Percentiles rank a stretch among this genome's conserved stretches.
These are phyloP conservation scores for Epichloe amarillans DNA, from an alignment of 2,329 filamentous ascomycete species.

Conservation along the genomic window DNA sequence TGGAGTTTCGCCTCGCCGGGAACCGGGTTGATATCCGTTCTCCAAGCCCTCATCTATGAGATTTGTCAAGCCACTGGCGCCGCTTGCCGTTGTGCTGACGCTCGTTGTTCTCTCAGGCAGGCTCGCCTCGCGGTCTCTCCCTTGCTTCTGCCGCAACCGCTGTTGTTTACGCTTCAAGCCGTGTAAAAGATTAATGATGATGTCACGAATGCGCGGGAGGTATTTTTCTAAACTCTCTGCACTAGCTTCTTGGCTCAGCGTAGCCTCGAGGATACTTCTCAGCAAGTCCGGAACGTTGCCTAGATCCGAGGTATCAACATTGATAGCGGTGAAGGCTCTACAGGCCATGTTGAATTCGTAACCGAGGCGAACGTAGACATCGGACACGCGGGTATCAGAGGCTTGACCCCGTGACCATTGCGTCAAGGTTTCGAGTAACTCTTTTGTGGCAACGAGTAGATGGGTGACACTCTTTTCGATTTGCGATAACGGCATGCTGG, in stretches of 20 bases:
- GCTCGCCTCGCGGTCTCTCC: slow-evolving; percentile 38
- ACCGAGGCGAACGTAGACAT: slow-evolving; percentile 91
- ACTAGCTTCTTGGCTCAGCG: slow-evolving; percentile 90
- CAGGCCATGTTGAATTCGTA: slow-evolving; percentile 99
- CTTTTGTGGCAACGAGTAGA: slow-evolving; percentile 92
- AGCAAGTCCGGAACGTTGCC: slow-evolving; percentile 90
- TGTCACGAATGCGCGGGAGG: slow-evolving; percentile 86
- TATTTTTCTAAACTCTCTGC: slow-evolving; percentile 89
- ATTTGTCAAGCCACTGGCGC: slow-evolving; percentile 39
- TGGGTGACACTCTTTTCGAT: slow-evolving; percentile 99
- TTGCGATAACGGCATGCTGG: slow-evolving; percentile 70
- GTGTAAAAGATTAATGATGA: slow-evolving; percentile 94
- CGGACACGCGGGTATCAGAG: slow-evolving; percentile 88
- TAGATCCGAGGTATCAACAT: slow-evolving; percentile 86
- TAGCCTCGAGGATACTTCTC: slow-evolving; percentile 84
- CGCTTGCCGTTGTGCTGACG: slow-evolving; percentile 44
- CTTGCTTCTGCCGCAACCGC: slow-evolving; percentile 55
- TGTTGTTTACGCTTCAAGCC: slow-evolving; percentile 96
- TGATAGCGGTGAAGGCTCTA: slow-evolving; percentile 90
- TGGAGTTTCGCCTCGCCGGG: slow-evolving; percentile 18
- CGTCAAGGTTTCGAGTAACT: slow-evolving; percentile 91
- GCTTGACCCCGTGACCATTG: slow-evolving; percentile 92
- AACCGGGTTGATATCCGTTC: slow-evolving; percentile 33
- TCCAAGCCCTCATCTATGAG: slow-evolving; percentile 48
- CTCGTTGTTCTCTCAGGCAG: slow-evolving; percentile 41